Conservation (phyloP, 208 protist species). For the Wallacemonas sp. region DNA sequence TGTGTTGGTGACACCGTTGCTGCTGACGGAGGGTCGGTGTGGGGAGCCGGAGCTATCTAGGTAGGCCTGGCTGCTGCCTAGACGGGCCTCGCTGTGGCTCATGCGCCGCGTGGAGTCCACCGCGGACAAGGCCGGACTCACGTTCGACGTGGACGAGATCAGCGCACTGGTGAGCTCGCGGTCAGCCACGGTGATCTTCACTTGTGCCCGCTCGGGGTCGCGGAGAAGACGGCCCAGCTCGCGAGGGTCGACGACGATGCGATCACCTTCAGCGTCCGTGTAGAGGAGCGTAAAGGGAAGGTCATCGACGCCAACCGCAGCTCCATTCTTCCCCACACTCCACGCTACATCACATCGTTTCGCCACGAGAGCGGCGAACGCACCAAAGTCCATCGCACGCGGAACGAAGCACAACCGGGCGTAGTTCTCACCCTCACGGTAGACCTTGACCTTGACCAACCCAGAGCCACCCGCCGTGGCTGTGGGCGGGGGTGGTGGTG, state of each 20-base stretch:
- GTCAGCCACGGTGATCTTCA: constrained; percentile 15
- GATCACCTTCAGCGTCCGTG: constrained; percentile 12
- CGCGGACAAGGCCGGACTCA: not conserved
- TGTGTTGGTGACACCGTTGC: not conserved
- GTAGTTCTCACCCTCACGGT: constrained; percentile 14
- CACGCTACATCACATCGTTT: not conserved
- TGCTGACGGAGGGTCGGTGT: constrained; percentile 7
- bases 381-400: constrained; percentile 7
- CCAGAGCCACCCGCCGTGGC: not conserved
- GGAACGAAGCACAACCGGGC: constrained; percentile 12
- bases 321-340: not conserved
- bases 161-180: not conserved
- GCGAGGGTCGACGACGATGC: constrained; percentile 8
- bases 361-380: constrained; percentile 3
- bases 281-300: constrained; percentile 10
- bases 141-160: not conserved
- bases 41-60: not conserved
- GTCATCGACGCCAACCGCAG: not conserved
- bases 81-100: constrained; percentile 8
- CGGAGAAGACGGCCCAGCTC: constrained; percentile 15
- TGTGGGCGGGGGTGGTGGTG: too few species aligned
- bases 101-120: not conserved
- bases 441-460: constrained; percentile 20
- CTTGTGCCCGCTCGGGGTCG: constrained; percentile 19
- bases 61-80: too few species aligned